These are phyloP conservation scores for Lotmaria passim DNA, from an alignment of 208 protist species.

Conservation along the genomic window DNA sequence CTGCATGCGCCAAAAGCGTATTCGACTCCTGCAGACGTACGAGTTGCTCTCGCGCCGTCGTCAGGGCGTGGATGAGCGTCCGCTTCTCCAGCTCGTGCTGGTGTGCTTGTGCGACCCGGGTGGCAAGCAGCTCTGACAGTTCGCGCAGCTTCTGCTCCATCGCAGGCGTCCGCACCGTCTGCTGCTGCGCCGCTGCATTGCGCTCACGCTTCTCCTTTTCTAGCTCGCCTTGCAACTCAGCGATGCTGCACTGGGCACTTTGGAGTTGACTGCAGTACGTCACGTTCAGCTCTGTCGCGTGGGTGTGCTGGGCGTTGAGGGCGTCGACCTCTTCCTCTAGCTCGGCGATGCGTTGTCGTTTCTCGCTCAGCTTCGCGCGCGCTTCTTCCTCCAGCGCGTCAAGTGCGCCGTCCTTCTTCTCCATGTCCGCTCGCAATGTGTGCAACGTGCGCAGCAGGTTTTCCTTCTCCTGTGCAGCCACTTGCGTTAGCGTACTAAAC, in stretches of 20 bases:
- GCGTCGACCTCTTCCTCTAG: conserved; percentile 53
- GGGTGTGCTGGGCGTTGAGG: conserved; percentile 26
- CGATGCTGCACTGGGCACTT: conserved; percentile 21
- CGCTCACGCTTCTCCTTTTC: neutral
- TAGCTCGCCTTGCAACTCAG: conserved; percentile 30
- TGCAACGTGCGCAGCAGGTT: conserved; percentile 78
- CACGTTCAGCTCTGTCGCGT: conserved; percentile 42
- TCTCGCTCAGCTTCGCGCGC: conserved; percentile 70
- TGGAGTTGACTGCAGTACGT: conserved; percentile 32
- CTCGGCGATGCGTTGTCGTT: conserved; percentile 63
- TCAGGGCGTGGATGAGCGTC: conserved; percentile 38
- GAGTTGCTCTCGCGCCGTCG: conserved; percentile 50
- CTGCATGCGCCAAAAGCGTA: conserved; percentile 5
- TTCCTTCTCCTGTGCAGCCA: conserved; percentile 55
- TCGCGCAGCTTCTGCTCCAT: conserved; percentile 29
- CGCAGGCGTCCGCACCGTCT: conserved; percentile 25
- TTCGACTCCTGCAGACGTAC: conserved; percentile 40
- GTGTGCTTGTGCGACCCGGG: conserved; percentile 29
- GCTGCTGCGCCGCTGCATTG: conserved; percentile 4
- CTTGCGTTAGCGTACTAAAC: conserved; percentile 1
- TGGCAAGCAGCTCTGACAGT: conserved; percentile 32
- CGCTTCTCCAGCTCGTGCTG: conserved; percentile 40
- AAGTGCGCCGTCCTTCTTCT: conserved; percentile 59
- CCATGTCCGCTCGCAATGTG: conserved; percentile 67
- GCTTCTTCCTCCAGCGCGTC: conserved; percentile 73